Evolutionary conservation across 2,329 filamentous ascomycete species (phyloP), one percentile per base, ranked within the genome.

Genomic region (Sphaerulina vaccinii): DNA sequence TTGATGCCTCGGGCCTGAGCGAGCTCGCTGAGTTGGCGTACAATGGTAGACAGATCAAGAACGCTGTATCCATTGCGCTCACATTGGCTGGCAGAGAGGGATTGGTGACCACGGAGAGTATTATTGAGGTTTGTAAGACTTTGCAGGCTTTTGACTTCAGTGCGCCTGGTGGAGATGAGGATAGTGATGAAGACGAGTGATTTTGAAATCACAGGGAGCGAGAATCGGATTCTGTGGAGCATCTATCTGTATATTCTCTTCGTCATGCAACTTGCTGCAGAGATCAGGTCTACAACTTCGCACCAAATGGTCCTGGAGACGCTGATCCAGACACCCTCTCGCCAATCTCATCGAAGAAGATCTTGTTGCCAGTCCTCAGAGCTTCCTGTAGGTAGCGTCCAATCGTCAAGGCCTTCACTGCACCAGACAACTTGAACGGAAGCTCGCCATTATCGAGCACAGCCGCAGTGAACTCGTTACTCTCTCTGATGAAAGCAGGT

Each of bases 401-500:
- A 67, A 86, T 85, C 62, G 74, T 73, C 7, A 86, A 76, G 0
- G 79, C 76, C 52, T 79, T 73, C 10, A 85, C 78, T 2, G 81
- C 81, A n/a, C 79, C 78, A 24, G 69, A 66, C 42, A 85, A 64
- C 66, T 79, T 78, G 60, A 85, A 72, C 0, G 81, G 81, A 39
- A 83, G 67, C 6, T 72, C 66, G 13, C 68, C 78, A 55, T 79
- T 68, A 54, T 85, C 79, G 48, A 86, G 67, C 52, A 80, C 80
- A 9, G 72, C 74, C 6, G 75, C 78, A 0, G 80, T 81, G 56
- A 85, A 86, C 67, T 85, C 81, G 49, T 82, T 79, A 5, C 79
- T 78, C 68, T 86, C 82, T 10, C 69, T 76, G 13, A 82, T 76
- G 62, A 85, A 86, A 0, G 83, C 82, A 18, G 79, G 68, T 56